phyloP scores from a whole-genome alignment of 23 red algal genomes.

The Gracilaria gracilis region DNA sequence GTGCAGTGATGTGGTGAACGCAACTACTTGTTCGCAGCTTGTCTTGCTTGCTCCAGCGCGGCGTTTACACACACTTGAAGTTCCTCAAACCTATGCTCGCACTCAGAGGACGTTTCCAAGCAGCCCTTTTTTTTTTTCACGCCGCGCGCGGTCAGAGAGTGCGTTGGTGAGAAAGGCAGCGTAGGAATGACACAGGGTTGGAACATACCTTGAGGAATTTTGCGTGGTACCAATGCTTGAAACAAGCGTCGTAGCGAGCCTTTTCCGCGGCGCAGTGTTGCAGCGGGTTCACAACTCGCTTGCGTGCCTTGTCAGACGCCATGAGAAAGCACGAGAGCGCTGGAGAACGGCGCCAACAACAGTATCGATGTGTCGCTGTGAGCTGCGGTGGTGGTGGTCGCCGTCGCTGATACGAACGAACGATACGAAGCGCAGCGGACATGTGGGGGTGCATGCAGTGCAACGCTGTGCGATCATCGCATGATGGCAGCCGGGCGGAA shows the following conservation, averaged over 20 bases:
- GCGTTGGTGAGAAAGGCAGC: not conserved
- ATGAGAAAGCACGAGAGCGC: not conserved
- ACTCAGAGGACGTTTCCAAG: slow-evolving; percentile 41
- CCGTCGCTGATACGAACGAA: too few relatives aligned
- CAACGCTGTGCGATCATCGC: too few relatives aligned
- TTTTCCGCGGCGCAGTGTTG: slow-evolving; percentile 47
- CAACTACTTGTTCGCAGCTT: not conserved
- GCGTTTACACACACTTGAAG: slow-evolving; percentile 51
- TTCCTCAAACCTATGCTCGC: slow-evolving; percentile 58
- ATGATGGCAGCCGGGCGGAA: too few relatives aligned
- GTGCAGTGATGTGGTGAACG: too few relatives aligned
- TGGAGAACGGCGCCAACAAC: not conserved
- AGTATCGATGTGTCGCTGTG: not conserved
- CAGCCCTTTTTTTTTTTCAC: slow-evolving; percentile 37
- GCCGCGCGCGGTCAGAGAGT: not conserved
- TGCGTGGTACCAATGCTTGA: slow-evolving; percentile 55
- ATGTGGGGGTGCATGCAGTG: too few relatives aligned
- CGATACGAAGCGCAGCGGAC: too few relatives aligned
- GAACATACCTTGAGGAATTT: slow-evolving; percentile 62
- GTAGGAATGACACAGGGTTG: not conserved
- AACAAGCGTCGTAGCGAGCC: slow-evolving; percentile 46
- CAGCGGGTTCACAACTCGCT: slow-evolving; percentile 49
- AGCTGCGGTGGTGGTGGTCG: too few relatives aligned
- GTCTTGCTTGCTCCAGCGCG: slow-evolving; percentile 23
- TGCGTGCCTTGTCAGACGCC: not conserved